Conservation (phyloP, 768 basidiomycete genomes). For the Kondoa malvinella region DNA sequence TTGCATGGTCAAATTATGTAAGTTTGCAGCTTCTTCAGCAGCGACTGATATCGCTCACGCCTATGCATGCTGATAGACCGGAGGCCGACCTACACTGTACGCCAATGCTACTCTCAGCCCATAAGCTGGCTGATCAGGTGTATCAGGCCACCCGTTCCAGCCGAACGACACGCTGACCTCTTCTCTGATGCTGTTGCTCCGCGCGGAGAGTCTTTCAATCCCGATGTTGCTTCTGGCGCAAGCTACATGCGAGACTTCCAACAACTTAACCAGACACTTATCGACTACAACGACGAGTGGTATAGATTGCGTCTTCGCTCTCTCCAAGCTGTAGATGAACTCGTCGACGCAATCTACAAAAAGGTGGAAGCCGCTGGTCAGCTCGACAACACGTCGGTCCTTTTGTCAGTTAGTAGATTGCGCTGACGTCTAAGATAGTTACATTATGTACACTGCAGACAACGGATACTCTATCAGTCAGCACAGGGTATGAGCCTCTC, state of each 20-base stretch:
- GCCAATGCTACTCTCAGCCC: no score
- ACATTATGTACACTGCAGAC: conserved; percentile 11
- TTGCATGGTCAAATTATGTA: not conserved
- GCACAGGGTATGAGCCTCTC: no score
- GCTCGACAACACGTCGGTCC: conserved; percentile 21
- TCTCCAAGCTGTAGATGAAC: conserved; percentile 23
- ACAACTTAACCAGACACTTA: not conserved
- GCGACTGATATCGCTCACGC: no score
- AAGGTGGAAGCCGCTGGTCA: conserved; percentile 19
- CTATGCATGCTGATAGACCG: no score
- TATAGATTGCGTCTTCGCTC: conserved; percentile 17
- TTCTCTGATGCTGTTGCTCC: not conserved
- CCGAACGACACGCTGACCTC: not conserved
- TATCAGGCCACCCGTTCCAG: not conserved
- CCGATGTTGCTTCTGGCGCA: not conserved
- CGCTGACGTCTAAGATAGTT: not conserved
- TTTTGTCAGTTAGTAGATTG: conserved; percentile 15
- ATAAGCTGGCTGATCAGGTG: not conserved
- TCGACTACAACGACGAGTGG: conserved; percentile 21
- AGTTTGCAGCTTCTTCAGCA: no score
- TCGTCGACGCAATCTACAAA: conserved; percentile 18
- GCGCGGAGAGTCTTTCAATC: not conserved
- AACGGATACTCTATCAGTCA: conserved; percentile 19
- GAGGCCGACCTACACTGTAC: no score
- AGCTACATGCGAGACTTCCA: not conserved